These are phyloP conservation scores for Dioscorea zingiberensis DNA, from an alignment of 106 monocot species.

Conservation along the genomic window DNA sequence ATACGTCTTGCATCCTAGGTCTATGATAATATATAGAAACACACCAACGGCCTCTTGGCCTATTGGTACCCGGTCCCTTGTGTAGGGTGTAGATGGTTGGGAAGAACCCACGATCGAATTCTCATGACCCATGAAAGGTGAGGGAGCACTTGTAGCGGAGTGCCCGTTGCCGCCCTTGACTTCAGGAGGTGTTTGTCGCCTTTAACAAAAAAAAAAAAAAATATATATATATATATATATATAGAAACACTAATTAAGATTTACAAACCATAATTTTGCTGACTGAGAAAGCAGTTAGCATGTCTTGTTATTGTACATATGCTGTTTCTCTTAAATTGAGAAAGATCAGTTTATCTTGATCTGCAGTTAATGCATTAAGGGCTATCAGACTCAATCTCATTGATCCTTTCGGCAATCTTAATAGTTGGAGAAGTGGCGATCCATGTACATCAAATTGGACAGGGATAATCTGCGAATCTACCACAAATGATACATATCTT, in stretches of 20 bases:
- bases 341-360: constrained; percentile 8
- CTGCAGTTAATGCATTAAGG: constrained; percentile 36
- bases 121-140: no score
- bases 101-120: no score
- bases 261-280: neutral
- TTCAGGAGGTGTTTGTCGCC: no score
- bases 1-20: neutral
- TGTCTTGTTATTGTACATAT: neutral
- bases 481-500: constrained; percentile 28
- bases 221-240: no score
- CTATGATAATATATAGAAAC: no score
- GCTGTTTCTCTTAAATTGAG: neutral
- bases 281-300: neutral
- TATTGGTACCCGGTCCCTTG: no score
- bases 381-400: constrained; percentile 31
- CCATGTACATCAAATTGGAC: constrained; percentile 59
- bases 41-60: no score
- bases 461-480: constrained; percentile 32
- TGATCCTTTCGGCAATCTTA: constrained; percentile 44
- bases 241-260: neutral
- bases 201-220: no score
- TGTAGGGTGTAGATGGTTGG: no score
- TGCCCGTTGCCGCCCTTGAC: no score
- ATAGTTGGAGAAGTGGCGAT: constrained; percentile 53
- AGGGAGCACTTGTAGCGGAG: no score